These are phyloP conservation scores for Erodium chrysanthum DNA, from an alignment of 441 rosid genomes.

Conservation along the genomic window DNA sequence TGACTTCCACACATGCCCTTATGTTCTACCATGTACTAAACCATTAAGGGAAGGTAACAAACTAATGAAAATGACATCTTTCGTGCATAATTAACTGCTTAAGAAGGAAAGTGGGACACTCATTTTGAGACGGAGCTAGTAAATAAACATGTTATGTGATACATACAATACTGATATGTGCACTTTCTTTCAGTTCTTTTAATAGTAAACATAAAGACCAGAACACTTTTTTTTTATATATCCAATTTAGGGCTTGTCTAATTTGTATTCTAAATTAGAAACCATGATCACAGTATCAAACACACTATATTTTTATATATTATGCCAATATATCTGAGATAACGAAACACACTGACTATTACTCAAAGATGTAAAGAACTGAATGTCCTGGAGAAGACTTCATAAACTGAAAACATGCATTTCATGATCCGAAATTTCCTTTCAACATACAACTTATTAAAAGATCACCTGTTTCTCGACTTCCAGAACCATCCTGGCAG, in stretches of 20 bases:
- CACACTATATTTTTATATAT: neutral
- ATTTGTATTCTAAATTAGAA: neutral
- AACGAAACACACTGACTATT: neutral
- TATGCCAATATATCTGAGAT: neutral
- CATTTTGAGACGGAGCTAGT: neutral
- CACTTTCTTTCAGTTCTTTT: neutral
- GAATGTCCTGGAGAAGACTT: neutral
- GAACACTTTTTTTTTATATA: neutral
- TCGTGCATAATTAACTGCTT: neutral
- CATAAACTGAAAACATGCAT: neutral
- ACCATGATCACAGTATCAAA: neutral
- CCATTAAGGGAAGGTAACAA: too few species aligned
- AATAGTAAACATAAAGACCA: neutral
- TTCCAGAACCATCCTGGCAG: conserved; percentile 14
- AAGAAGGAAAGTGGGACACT: neutral
- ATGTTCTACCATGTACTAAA: neutral
- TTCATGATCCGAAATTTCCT: neutral
- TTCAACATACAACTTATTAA: neutral
- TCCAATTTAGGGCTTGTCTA: neutral
- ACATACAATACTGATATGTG: neutral
- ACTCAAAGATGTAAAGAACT: neutral
- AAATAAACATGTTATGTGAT: neutral
- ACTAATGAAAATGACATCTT: too few species aligned
- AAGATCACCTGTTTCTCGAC: conserved; percentile 15
- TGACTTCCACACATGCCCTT: neutral